Evolutionary conservation across 805 yeast genomes (phyloP).

Genomic region (Schwanniomyces occidentalis): DNA sequence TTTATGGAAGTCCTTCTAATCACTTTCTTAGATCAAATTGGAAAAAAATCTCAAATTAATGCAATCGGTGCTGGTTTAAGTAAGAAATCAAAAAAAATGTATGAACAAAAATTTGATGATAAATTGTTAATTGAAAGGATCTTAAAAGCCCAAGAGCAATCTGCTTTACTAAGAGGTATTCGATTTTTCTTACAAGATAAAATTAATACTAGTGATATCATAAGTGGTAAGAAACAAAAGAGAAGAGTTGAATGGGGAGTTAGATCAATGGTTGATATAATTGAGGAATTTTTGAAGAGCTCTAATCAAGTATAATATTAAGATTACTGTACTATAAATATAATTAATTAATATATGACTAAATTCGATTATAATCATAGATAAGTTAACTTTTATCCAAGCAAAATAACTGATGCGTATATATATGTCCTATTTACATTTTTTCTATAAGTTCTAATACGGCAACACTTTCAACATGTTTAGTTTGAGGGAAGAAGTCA

Average conservation of each 20-base stretch:
- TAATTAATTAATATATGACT: neutral
- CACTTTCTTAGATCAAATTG: conserved; percentile 63
- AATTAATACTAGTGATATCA: conserved; percentile 46
- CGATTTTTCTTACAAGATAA: conserved; percentile 56
- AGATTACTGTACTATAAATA: no score
- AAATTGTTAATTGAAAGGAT: conserved; percentile 48
- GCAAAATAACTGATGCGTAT: conserved; percentile 4
- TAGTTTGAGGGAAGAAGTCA: conserved; percentile 57
- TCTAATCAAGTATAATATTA: conserved; percentile 4
- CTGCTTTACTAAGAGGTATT: conserved; percentile 62
- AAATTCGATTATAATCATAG: no score
- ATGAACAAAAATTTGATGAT: conserved; percentile 47
- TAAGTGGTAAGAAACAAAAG: conserved; percentile 54
- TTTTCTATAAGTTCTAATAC: conserved; percentile 29
- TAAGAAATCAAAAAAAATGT: conserved; percentile 22
- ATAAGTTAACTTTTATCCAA: no score
- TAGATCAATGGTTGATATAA: conserved; percentile 52
- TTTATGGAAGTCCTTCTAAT: conserved; percentile 76
- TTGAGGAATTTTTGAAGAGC: conserved; percentile 40
- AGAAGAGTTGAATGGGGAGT: conserved; percentile 69
- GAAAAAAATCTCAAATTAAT: conserved; percentile 57
- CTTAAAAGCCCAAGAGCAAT: conserved; percentile 58
- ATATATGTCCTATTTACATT: conserved; percentile 2
- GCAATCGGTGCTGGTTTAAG: conserved; percentile 45
- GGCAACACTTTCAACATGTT: conserved; percentile 58